phyloP scores from a whole-genome alignment of 768 basidiomycete genomes.

The Leccinellum rugosiceps region DNA sequence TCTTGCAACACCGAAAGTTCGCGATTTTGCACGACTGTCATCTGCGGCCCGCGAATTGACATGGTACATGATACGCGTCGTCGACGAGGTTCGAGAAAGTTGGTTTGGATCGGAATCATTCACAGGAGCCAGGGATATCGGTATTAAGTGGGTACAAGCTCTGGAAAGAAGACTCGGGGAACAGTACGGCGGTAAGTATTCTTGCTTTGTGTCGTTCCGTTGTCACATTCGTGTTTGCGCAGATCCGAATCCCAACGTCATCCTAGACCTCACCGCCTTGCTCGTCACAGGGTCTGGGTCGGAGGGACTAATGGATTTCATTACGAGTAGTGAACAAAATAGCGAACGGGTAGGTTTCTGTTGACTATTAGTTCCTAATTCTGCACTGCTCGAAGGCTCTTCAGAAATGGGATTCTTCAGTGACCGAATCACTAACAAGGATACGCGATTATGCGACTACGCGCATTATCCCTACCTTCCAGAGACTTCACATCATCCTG shows the following conservation, averaged over 20 bases:
- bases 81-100: constrained; percentile 65
- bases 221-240: constrained; percentile 13
- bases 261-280: constrained; percentile 68
- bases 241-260: constrained; percentile 62
- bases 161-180: constrained; percentile 63
- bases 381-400: constrained; percentile 51
- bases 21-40: constrained; percentile 70
- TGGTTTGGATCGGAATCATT: constrained; percentile 73
- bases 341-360: constrained; percentile 64
- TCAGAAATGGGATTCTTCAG: constrained; percentile 78
- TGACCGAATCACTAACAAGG: constrained; percentile 66
- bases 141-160: constrained; percentile 67
- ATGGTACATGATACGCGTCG: constrained; percentile 67
- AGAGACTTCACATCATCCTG: constrained; percentile 71
- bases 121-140: constrained; percentile 67
- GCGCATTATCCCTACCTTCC: constrained; percentile 67
- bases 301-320: constrained; percentile 68
- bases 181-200: constrained; percentile 62
- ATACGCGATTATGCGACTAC: constrained; percentile 73
- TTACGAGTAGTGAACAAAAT: constrained; percentile 76
- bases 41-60: constrained; percentile 66
- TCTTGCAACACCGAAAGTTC: constrained; percentile 49
- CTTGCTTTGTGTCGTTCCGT: constrained; percentile 7
- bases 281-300: constrained; percentile 71
- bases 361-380: constrained; percentile 10